phyloP scores from a whole-genome alignment of 768 basidiomycete genomes.

The Coprinopsis strossmayeri region DNA sequence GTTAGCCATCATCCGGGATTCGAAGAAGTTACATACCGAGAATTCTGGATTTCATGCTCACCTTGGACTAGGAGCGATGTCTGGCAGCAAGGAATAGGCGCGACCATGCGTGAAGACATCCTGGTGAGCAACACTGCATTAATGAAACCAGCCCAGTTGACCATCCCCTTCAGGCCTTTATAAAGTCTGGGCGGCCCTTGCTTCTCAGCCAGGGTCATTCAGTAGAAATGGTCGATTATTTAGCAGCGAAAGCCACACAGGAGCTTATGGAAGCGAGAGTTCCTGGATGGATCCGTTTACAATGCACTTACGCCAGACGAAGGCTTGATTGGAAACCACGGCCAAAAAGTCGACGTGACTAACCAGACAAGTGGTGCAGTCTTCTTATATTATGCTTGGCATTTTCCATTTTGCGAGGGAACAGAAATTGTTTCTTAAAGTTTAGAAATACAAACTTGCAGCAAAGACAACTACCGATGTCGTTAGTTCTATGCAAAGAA shows the following conservation, averaged over 20 bases:
- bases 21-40: constrained; percentile 49
- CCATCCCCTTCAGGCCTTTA: constrained; percentile 42
- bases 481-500: constrained; percentile 6
- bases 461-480: constrained; percentile 67
- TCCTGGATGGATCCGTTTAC: neutral
- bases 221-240: constrained; percentile 32
- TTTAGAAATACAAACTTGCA: constrained; percentile 79
- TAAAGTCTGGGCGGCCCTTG: constrained; percentile 66
- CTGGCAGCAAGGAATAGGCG: constrained; percentile 29
- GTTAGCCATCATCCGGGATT: constrained; percentile 46
- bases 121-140: constrained; percentile 27
- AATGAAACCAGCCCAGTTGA: neutral
- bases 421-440: neutral
- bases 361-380: neutral
- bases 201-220: constrained; percentile 58
- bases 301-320: neutral
- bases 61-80: constrained; percentile 40
- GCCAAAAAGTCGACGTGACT: neutral
- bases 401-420: no score
- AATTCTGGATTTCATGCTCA: constrained; percentile 63
- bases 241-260: neutral
- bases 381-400: no score
- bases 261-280: neutral
- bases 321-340: neutral
- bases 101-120: constrained; percentile 52